Percentiles rank a stretch among this genome's conserved stretches.
Conservation (phyloP, 2,329 filamentous ascomycete species). For the Colletotrichum sp. region DNA sequence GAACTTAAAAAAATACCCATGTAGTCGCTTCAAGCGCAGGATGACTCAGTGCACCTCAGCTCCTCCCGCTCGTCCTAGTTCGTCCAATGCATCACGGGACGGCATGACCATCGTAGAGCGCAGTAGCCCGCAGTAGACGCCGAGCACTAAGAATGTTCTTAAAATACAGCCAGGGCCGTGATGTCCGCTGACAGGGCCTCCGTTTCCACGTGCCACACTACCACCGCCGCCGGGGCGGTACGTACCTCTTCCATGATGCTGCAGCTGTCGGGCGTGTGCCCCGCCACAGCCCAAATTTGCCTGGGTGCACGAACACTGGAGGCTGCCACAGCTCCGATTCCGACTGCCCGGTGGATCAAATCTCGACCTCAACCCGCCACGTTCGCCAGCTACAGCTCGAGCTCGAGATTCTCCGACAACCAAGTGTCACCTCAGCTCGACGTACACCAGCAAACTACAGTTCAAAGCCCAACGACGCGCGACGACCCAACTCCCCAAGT, state of each 20-base stretch:
- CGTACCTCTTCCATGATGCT: background rate
- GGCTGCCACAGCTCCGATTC: background rate
- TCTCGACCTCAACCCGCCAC: background rate
- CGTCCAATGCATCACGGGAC: background rate
- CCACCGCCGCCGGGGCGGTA: background rate
- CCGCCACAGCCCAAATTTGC: background rate
- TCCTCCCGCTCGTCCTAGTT: background rate
- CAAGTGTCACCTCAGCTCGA: background rate
- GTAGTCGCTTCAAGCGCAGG: background rate
- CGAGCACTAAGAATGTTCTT: background rate
- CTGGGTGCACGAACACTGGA: background rate
- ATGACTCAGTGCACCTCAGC: background rate
- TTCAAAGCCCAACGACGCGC: background rate
- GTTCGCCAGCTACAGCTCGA: background rate
- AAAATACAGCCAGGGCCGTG: background rate
- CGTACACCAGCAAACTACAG: background rate
- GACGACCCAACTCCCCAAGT: accelerated
- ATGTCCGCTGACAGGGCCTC: background rate
- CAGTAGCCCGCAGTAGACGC: background rate
- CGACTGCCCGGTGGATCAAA: background rate
- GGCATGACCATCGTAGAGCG: background rate
- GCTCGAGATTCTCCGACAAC: background rate
- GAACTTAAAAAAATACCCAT: background rate
- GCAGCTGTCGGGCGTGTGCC: background rate
- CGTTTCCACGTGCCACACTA: background rate